Evolutionary conservation across 331 rosid genomes (phyloP).

Genomic region (Erythrophleum ivorense): DNA sequence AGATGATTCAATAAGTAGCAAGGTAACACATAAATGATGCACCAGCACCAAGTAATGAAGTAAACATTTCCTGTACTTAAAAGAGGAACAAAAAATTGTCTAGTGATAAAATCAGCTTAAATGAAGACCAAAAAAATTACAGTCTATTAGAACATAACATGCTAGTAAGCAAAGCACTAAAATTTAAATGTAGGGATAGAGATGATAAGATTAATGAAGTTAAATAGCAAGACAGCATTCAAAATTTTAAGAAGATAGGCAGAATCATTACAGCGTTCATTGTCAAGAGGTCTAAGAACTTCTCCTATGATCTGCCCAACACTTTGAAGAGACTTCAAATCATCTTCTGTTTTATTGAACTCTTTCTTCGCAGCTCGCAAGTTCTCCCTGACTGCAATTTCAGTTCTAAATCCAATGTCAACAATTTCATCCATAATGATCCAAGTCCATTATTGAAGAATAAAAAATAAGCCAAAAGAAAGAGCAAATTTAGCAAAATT

Average conservation of each 20-base stretch:
- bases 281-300: conserved; percentile 95
- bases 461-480: not conserved
- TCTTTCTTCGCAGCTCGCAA: conserved; percentile 78
- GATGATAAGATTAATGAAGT: conserved; percentile 14
- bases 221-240: conserved; percentile 11
- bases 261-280: conserved; percentile 74
- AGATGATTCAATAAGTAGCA: not conserved
- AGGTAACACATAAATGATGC: not conserved
- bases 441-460: not conserved
- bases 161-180: not conserved
- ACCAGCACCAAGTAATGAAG: not conserved
- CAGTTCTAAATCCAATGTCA: conserved; percentile 29
- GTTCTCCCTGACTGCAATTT: conserved; percentile 78
- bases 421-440: conserved; percentile 12
- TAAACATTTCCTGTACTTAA: not conserved
- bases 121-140: conserved; percentile 1
- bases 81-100: not conserved
- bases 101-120: not conserved
- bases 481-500: conserved; percentile 4
- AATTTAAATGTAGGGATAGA: conserved; percentile 5
- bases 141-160: not conserved
- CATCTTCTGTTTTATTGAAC: conserved; percentile 93
- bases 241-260: conserved; percentile 19
- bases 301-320: conserved; percentile 97
- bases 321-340: conserved; percentile 94